Conservation (phyloP, 2,329 filamentous ascomycete genomes). For the Fusarium tupiense region DNA sequence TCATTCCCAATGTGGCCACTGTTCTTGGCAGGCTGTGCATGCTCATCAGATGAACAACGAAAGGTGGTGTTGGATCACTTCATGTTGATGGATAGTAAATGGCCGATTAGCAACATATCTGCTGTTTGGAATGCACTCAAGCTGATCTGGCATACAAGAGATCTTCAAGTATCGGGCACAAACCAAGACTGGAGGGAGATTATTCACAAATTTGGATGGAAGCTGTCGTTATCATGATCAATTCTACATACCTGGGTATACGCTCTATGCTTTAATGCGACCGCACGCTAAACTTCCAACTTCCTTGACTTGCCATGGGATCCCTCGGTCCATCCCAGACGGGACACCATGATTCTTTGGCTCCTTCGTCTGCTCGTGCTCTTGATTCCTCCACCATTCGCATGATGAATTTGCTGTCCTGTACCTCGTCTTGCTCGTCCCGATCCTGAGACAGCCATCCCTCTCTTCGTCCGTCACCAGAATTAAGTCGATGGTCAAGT, state of each 20-base stretch:
- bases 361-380: slow-evolving; percentile 22
- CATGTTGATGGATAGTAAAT: slow-evolving; percentile 32
- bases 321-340: slow-evolving; percentile 39
- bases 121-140: slow-evolving; percentile 37
- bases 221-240: slow-evolving; percentile 16
- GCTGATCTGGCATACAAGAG: slow-evolving; percentile 37
- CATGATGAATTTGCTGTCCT: slow-evolving; percentile 31
- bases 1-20: slow-evolving; percentile 42
- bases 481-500: slow-evolving; percentile 21
- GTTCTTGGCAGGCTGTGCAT: slow-evolving; percentile 38
- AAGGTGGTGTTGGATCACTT: slow-evolving; percentile 35
- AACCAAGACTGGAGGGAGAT: slow-evolving; percentile 39
- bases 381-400: slow-evolving; percentile 33
- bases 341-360: slow-evolving; percentile 36
- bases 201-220: slow-evolving; percentile 41
- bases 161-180: slow-evolving; percentile 13
- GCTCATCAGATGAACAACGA: slow-evolving; percentile 36
- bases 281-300: slow-evolving; percentile 26
- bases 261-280: slow-evolving; percentile 6
- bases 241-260: neutral
- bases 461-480: slow-evolving; percentile 23
- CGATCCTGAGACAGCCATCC: slow-evolving; percentile 25
- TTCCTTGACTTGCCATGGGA: slow-evolving; percentile 20
- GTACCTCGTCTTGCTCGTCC: neutral
- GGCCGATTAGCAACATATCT: slow-evolving; percentile 40